These are phyloP conservation scores for Rhodosporidiobolus sp. DNA, from an alignment of 768 basidiomycete species.

Conservation along the genomic window DNA sequence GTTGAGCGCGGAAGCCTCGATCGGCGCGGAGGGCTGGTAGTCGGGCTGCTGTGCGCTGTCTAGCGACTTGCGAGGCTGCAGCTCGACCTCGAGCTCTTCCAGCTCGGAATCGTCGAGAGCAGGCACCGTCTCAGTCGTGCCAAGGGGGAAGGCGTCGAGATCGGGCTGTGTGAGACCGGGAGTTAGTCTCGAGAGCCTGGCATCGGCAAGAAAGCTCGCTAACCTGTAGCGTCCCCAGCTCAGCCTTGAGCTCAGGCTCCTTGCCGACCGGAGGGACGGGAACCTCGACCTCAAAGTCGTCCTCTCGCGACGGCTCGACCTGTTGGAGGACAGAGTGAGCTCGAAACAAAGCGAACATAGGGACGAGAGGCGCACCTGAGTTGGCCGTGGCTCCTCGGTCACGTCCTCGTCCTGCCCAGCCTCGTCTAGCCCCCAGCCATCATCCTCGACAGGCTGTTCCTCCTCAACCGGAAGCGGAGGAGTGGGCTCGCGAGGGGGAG, in stretches of 20 bases:
- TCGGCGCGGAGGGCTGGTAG: not conserved
- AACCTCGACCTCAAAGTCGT: too few relatives aligned
- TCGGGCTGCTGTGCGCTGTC: not conserved
- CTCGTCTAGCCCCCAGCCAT: constrained; percentile 13
- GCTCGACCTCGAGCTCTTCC: not conserved
- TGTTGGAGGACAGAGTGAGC: too few relatives aligned
- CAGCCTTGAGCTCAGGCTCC: too few relatives aligned
- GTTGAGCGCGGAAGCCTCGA: constrained; percentile 5
- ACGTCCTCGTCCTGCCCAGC: not conserved
- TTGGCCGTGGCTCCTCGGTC: not conserved
- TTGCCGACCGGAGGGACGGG: too few relatives aligned
- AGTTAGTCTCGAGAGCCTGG: not conserved
- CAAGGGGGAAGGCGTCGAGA: not conserved
- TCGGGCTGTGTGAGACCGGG: not conserved
- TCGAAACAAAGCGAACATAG: too few relatives aligned
- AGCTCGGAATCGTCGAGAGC: not conserved
- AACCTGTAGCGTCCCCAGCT: not conserved
- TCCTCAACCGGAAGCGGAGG: not conserved
- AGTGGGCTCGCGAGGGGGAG: not conserved
- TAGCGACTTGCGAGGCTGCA: not conserved
- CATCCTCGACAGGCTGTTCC: not conserved
- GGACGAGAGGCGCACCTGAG: not conserved
- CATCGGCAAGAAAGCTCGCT: not conserved
- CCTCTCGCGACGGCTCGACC: too few relatives aligned
- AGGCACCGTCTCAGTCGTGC: not conserved